Evolutionary conservation across 1,139 yeast species (phyloP).

Genomic region (Lodderomyces margitis): DNA sequence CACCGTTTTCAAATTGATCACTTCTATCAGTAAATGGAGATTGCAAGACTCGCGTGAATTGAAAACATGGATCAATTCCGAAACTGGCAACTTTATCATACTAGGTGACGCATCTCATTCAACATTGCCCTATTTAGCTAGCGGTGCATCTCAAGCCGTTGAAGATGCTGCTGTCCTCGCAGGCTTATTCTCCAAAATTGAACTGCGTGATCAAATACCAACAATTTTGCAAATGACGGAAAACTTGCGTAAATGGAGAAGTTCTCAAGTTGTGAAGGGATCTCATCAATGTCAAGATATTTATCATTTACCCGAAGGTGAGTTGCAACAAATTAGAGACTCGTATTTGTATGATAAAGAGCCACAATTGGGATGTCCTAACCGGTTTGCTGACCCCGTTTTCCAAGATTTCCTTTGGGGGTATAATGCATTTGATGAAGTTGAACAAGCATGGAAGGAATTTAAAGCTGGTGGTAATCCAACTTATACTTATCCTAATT

Average conservation of each 20-base stretch:
- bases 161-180: conserved; percentile 28
- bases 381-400: conserved; percentile 27
- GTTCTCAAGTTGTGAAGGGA: conserved; percentile 25
- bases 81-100: conserved; percentile 23
- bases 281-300: conserved; percentile 21
- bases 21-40: conserved; percentile 28
- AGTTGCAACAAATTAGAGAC: conserved; percentile 22
- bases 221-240: conserved; percentile 17
- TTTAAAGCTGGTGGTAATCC: conserved; percentile 12
- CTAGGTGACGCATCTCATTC: conserved; percentile 43
- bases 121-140: conserved; percentile 37
- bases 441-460: conserved; percentile 17
- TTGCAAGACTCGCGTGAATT: conserved; percentile 27
- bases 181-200: conserved; percentile 15
- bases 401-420: conserved; percentile 25
- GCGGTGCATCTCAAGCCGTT: conserved; percentile 42
- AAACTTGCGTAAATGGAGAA: conserved; percentile 23
- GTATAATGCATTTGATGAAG: conserved; percentile 26
- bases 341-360: conserved; percentile 11
- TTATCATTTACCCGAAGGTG: conserved; percentile 27
- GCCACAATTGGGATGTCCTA: conserved; percentile 23
- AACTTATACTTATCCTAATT: conserved; percentile 12
- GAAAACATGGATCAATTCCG: conserved; percentile 19
- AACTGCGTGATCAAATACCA: conserved; percentile 15
- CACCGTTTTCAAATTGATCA: conserved; percentile 20